A percentile compares a stretch with the other conserved stretches of the same genome.
These are phyloP conservation scores for Balansia obtecta DNA, from an alignment of 2,329 filamentous ascomycete genomes.

Conservation along the genomic window DNA sequence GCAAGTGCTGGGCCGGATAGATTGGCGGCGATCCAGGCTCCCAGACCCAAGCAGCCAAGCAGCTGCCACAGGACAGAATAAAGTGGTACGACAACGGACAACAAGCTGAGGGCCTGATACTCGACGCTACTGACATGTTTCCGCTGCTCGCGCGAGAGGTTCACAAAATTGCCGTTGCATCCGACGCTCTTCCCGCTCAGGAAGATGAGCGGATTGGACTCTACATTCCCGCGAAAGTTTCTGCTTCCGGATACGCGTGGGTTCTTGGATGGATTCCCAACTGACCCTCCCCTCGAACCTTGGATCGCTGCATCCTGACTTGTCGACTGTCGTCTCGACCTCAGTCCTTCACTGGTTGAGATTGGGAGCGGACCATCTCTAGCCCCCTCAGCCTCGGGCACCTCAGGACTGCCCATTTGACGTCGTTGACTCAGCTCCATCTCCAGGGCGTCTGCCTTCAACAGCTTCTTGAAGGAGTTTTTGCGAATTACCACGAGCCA, in stretches of 20 bases:
- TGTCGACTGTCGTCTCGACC: not conserved
- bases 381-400: not conserved
- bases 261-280: not conserved
- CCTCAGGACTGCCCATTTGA: not conserved
- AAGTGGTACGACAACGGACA: too few species aligned
- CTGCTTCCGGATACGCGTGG: not conserved
- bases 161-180: too few species aligned
- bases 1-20: too few species aligned
- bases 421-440: not conserved
- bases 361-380: not conserved
- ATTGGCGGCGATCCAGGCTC: too few species aligned
- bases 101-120: too few species aligned
- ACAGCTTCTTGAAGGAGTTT: constrained; percentile 48
- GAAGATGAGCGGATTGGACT: not conserved
- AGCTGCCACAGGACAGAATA: too few species aligned
- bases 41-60: too few species aligned
- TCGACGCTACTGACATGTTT: too few species aligned
- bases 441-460: constrained; percentile 31
- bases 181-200: too few species aligned
- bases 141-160: too few species aligned
- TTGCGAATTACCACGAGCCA: constrained; percentile 50
- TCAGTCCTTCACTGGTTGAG: not conserved
- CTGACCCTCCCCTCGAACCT: not conserved
- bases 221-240: not conserved
- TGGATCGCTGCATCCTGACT: not conserved